Evolutionary conservation across 805 yeast species (phyloP).

Genomic region (Torulaspora franciscae): DNA sequence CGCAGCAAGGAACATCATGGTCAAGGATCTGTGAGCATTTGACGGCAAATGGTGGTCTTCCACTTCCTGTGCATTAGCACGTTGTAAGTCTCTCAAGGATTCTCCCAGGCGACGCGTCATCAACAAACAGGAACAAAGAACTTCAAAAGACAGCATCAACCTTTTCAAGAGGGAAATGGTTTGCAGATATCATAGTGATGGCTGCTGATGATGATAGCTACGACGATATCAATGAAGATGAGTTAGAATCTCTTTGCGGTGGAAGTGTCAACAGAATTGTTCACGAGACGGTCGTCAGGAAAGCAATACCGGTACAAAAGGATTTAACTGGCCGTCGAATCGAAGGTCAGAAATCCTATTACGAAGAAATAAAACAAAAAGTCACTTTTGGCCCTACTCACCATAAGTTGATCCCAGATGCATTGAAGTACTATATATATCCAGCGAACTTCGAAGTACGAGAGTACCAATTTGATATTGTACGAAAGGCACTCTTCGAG

Average conservation of each 20-base stretch:
- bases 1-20: too few species aligned
- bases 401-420: slow-evolving; percentile 43
- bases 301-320: slow-evolving; percentile 35
- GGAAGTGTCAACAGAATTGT: slow-evolving; percentile 34
- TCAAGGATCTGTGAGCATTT: too few species aligned
- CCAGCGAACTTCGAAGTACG: slow-evolving; percentile 82
- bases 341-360: slow-evolving; percentile 29
- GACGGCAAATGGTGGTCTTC: too few species aligned
- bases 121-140: not conserved
- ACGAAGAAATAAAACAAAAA: slow-evolving; percentile 38
- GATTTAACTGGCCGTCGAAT: slow-evolving; percentile 34
- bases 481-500: slow-evolving; percentile 60
- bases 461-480: slow-evolving; percentile 84
- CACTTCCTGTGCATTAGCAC: too few species aligned
- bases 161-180: not conserved
- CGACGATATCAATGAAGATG: slow-evolving; percentile 33
- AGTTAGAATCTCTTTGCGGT: slow-evolving; percentile 32
- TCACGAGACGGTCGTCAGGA: slow-evolving; percentile 30
- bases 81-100: too few species aligned
- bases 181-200: slow-evolving; percentile 5
- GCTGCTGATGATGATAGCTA: slow-evolving; percentile 8
- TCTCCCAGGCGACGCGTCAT: too few species aligned
- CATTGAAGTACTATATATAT: slow-evolving; percentile 54
- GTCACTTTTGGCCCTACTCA: slow-evolving; percentile 44
- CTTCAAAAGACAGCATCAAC: not conserved